These are phyloP conservation scores for Binderoboletus segoi DNA, from an alignment of 1,284 basidiomycete genomes.

Conservation along the genomic window DNA sequence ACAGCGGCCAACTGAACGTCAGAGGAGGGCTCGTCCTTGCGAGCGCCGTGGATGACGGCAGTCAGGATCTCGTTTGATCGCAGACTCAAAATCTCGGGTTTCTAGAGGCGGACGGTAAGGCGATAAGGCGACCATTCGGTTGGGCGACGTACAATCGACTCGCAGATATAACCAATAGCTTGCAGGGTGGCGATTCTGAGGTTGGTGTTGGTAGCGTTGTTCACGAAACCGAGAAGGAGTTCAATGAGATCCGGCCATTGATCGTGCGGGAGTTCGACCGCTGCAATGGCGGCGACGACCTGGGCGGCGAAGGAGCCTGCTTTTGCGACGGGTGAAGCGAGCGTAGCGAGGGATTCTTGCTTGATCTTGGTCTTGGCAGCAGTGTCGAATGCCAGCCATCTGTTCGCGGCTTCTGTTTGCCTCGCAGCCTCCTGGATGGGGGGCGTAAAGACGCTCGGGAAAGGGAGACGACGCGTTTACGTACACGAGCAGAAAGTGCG, in stretches of 20 bases:
- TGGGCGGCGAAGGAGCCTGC: constrained; percentile 91
- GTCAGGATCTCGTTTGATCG: constrained; percentile 98
- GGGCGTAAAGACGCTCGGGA: constrained; percentile 10
- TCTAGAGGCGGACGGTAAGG: constrained; percentile 49
- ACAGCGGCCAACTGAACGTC: constrained; percentile 97
- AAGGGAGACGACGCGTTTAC: constrained; percentile 38
- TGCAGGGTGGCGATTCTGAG: constrained; percentile 90
- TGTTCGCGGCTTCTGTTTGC: constrained; percentile 73
- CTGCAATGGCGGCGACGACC: constrained; percentile 91
- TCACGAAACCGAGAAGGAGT: constrained; percentile 85
- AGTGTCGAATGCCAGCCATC: constrained; percentile 80
- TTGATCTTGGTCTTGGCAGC: constrained; percentile 84
- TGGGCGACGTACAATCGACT: constrained; percentile 78
- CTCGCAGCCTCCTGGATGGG: constrained; percentile 69
- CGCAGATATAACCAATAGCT: constrained; percentile 97
- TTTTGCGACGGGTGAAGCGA: constrained; percentile 73
- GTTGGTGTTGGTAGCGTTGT: constrained; percentile 75
- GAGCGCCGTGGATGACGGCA: constrained; percentile 96
- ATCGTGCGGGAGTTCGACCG: constrained; percentile 86
- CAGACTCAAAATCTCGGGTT: constrained; percentile 86
- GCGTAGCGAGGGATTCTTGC: constrained; percentile 81
- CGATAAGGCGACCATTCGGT: constrained; percentile 4
- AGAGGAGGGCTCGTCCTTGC: constrained; percentile 92
- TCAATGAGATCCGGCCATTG: constrained; percentile 94
- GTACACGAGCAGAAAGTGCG: constrained; percentile 84